Conservation (phyloP, 2,329 filamentous ascomycete species). For the Aureobasidium sp. region DNA sequence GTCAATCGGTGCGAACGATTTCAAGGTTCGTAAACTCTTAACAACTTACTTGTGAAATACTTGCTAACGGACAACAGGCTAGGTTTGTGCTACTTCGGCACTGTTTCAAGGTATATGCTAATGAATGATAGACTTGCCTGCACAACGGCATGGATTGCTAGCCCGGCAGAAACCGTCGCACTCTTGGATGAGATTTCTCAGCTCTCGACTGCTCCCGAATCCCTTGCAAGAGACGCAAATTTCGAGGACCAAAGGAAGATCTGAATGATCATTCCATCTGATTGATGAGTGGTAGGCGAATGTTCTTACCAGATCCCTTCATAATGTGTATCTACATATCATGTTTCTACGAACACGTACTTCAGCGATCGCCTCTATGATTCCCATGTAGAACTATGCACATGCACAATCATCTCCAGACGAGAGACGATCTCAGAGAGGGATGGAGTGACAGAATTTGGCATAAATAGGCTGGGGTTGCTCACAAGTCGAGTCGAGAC, state of each 20-base stretch:
- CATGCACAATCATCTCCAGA: not conserved
- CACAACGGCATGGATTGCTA: slow-evolving; percentile 96
- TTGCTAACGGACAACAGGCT: not conserved
- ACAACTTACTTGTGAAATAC: too few species aligned
- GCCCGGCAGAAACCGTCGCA: slow-evolving; percentile 80
- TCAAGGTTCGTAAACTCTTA: slow-evolving; percentile 49
- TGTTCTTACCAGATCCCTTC: not conserved
- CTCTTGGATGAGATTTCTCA: slow-evolving; percentile 72
- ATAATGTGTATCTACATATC: not conserved
- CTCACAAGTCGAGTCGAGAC: not conserved
- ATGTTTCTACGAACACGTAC: not conserved
- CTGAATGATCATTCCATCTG: not conserved
- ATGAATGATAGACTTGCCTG: slow-evolving; percentile 58
- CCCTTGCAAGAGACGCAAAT: not conserved
- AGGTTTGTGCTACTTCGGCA: slow-evolving; percentile 26
- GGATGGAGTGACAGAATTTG: not conserved
- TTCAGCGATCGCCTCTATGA: not conserved
- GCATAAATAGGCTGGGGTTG: not conserved
- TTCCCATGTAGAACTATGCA: not conserved
- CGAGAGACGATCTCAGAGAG: not conserved
- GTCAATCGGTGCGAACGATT: slow-evolving; percentile 92
- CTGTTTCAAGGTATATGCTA: not conserved
- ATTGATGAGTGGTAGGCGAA: not conserved
- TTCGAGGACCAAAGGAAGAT: not conserved
- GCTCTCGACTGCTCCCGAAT: not conserved